A percentile compares a stretch with the other conserved stretches of the same genome.
Evolutionary conservation across 2,329 filamentous ascomycete species (phyloP).

Genomic region (Ilyonectria robusta): DNA sequence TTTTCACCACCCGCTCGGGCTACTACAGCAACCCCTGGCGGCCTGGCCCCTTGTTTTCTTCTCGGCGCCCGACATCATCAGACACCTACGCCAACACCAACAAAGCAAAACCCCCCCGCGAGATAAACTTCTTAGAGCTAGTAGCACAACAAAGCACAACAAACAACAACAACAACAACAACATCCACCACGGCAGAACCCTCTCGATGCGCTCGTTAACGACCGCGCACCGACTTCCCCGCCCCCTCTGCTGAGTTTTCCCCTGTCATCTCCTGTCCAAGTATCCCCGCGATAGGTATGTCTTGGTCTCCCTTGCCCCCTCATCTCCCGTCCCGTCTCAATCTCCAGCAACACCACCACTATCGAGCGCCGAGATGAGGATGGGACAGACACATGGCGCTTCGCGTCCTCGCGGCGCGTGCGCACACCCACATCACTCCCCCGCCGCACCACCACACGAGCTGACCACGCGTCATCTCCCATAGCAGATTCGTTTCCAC

Average conservation of each 20-base stretch:
- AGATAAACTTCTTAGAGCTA: conserved; percentile 29
- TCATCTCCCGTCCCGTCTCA: conserved; percentile 24
- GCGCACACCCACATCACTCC: conserved; percentile 7
- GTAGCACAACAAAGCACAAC: conserved; percentile 32
- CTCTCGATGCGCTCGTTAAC: conserved; percentile 44
- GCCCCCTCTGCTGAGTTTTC: conserved; percentile 25
- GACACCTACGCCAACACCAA: conserved; percentile 14
- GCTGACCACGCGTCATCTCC: conserved; percentile 18
- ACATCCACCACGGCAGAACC: conserved; percentile 10
- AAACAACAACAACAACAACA: conserved; percentile 28
- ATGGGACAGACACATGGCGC: conserved; percentile 29
- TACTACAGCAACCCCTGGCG: conserved; percentile 43
- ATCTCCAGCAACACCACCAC: conserved; percentile 35
- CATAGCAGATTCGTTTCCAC: conserved; percentile 39
- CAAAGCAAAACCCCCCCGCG: conserved; percentile 23
- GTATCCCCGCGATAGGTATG: conserved; percentile 40
- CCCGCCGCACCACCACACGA: conserved; percentile 27
- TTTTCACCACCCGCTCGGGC: conserved; percentile 33
- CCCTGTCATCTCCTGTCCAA: conserved; percentile 34
- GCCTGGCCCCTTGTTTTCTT: conserved; percentile 39
- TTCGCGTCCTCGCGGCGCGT: conserved; percentile 31
- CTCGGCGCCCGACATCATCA: conserved; percentile 37
- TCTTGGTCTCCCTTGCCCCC: conserved; percentile 19
- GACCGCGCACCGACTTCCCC: conserved; percentile 30
- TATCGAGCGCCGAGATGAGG: conserved; percentile 27